Evolutionary conservation across 2,329 filamentous ascomycete genomes (phyloP).

Genomic region (Cercospora beticola): DNA sequence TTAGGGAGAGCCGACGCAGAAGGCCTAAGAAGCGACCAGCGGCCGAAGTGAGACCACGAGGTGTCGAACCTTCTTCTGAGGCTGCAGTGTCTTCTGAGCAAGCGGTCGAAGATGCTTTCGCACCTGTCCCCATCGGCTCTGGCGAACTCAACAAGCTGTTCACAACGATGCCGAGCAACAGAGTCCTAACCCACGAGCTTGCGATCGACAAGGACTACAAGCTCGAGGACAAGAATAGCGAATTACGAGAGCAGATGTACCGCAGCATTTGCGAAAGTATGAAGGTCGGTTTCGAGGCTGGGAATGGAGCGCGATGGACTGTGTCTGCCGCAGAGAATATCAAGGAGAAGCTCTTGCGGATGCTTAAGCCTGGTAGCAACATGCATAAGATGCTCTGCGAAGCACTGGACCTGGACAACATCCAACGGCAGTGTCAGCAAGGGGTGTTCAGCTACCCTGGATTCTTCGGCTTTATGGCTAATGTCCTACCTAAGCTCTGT

Average conservation of each 20-base stretch:
- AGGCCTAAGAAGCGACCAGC: slow-evolving; percentile 64
- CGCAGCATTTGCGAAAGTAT: slow-evolving; percentile 61
- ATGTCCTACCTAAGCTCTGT: slow-evolving; percentile 74
- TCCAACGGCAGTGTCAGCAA: slow-evolving; percentile 65
- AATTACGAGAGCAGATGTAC: slow-evolving; percentile 59
- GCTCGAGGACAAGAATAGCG: slow-evolving; percentile 61
- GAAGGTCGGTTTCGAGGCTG: slow-evolving; percentile 61
- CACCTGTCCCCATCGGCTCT: slow-evolving; percentile 28
- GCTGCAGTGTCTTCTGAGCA: slow-evolving; percentile 22
- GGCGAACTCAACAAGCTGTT: slow-evolving; percentile 55
- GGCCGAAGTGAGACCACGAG: slow-evolving; percentile 69
- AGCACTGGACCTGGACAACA: slow-evolving; percentile 70
- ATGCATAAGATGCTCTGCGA: slow-evolving; percentile 75
- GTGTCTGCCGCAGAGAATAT: slow-evolving; percentile 70
- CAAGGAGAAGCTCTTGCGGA: slow-evolving; percentile 67
- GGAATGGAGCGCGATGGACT: slow-evolving; percentile 66
- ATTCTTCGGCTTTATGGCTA: slow-evolving; percentile 75
- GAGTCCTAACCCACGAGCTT: slow-evolving; percentile 74
- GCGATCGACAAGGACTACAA: slow-evolving; percentile 77
- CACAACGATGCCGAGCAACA: slow-evolving; percentile 68
- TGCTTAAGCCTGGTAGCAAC: slow-evolving; percentile 68
- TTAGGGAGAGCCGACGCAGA: slow-evolving; percentile 67
- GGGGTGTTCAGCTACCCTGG: slow-evolving; percentile 78
- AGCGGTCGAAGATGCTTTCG: slow-evolving; percentile 22
- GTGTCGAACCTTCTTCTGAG: slow-evolving; percentile 41